Conservation (phyloP, 805 yeast species). For the Metschnikowia peoriensis region DNA sequence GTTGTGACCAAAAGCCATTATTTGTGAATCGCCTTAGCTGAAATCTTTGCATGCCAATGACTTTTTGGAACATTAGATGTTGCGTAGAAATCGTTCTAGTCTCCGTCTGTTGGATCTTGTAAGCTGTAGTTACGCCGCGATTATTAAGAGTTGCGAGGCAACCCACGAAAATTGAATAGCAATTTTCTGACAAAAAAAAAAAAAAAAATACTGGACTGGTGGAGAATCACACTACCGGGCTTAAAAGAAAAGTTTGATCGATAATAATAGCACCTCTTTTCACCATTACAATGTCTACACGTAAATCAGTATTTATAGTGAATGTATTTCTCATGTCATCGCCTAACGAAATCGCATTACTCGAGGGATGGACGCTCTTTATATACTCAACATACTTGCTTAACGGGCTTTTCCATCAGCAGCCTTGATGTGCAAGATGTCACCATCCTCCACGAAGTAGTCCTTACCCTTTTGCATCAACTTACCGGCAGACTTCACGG, state of each 20-base stretch:
- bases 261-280: too few species aligned
- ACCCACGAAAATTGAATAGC: neutral
- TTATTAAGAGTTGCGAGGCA: too few species aligned
- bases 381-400: constrained; percentile 12
- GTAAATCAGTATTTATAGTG: neutral
- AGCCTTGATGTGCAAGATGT: constrained; percentile 86
- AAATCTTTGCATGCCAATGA: neutral
- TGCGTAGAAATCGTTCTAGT: neutral
- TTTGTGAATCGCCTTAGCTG: constrained; percentile 1
- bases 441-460: constrained; percentile 94
- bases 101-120: neutral
- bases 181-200: neutral
- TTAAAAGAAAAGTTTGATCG: too few species aligned
- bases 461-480: constrained; percentile 90
- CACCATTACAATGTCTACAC: neutral
- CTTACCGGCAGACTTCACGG: constrained; percentile 86
- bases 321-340: constrained; percentile 1
- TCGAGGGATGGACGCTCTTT: constrained; percentile 1
- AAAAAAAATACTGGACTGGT: too few species aligned
- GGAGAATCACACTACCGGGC: too few species aligned
- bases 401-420: constrained; percentile 82
- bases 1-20: neutral
- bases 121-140: too few species aligned
- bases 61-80: constrained; percentile 1
- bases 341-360: neutral